phyloP scores from a whole-genome alignment of 139 green algal genomes.

The Picochlorum sp. region DNA sequence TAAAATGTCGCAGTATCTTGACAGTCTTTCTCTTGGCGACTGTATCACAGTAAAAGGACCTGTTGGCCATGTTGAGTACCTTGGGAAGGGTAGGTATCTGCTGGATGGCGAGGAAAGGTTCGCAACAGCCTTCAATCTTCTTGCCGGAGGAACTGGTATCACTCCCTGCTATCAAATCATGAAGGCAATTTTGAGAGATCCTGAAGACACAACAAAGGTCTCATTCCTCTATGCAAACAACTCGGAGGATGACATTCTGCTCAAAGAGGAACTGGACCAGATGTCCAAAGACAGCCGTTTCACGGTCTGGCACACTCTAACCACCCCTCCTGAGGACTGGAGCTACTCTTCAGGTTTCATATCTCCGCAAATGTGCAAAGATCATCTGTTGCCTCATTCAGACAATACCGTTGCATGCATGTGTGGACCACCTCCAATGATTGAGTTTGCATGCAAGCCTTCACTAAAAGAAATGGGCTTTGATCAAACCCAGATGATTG shows the following conservation, averaged over 20 bases:
- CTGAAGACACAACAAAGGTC: slow-evolving; percentile 71
- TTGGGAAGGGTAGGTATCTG: slow-evolving; percentile 50
- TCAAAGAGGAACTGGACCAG: slow-evolving; percentile 80
- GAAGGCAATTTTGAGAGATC: slow-evolving; percentile 68
- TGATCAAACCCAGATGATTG: slow-evolving; percentile 41
- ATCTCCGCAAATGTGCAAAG: slow-evolving; percentile 65
- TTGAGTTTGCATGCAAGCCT: slow-evolving; percentile 79
- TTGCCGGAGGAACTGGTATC: slow-evolving; percentile 91
- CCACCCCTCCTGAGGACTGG: slow-evolving; percentile 45
- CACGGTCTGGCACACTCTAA: slow-evolving; percentile 52
- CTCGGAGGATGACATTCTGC: slow-evolving; percentile 87
- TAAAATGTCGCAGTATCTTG: slow-evolving; percentile 57
- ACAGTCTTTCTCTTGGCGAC: slow-evolving; percentile 75
- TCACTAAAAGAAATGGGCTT: slow-evolving; percentile 65
- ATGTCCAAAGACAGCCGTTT: slow-evolving; percentile 58
- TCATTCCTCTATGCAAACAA: slow-evolving; percentile 92
- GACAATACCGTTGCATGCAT: slow-evolving; percentile 59
- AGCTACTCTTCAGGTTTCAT: slow-evolving; percentile 64
- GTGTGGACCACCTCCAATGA: slow-evolving; percentile 88
- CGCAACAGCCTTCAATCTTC: slow-evolving; percentile 64
- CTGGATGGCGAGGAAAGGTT: slow-evolving; percentile 22
- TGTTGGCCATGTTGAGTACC: slow-evolving; percentile 87
- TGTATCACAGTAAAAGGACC: slow-evolving; percentile 89
- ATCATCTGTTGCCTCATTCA: slow-evolving; percentile 48
- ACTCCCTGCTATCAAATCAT: slow-evolving; percentile 64